Percentiles rank a stretch among this genome's conserved stretches.
Conservation (phyloP, 2,329 filamentous ascomycete genomes). For the Trichophyton equinum region DNA sequence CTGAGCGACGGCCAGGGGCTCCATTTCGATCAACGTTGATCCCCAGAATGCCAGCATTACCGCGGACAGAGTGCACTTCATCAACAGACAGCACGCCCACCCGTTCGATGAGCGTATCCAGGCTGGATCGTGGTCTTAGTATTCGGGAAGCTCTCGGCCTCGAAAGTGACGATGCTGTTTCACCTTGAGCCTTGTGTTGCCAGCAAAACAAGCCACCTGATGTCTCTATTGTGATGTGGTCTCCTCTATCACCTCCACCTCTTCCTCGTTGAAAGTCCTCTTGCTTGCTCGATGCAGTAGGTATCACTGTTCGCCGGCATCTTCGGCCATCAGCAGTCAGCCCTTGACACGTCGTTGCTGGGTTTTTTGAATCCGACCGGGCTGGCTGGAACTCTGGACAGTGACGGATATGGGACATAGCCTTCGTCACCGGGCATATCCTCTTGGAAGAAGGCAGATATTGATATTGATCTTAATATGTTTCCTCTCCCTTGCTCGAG, state of each 20-base stretch:
- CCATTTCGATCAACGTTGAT: background rate
- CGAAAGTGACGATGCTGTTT: constrained; percentile 9
- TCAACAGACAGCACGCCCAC: constrained; percentile 62
- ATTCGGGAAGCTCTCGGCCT: constrained; percentile 44
- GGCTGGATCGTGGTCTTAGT: constrained; percentile 56
- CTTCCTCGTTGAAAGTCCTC: constrained; percentile 18
- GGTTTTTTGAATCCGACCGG: constrained; percentile 74
- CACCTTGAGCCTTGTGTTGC: constrained; percentile 85
- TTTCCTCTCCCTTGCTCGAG: background rate
- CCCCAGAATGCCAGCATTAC: background rate
- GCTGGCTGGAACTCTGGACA: constrained; percentile 71
- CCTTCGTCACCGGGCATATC: background rate
- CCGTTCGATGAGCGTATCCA: constrained; percentile 75
- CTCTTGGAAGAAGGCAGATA: background rate
- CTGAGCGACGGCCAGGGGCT: background rate
- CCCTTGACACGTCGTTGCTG: constrained; percentile 73
- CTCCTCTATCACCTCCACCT: constrained; percentile 14
- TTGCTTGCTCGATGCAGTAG: constrained; percentile 32
- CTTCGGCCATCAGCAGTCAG: constrained; percentile 71
- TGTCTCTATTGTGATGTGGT: constrained; percentile 18
- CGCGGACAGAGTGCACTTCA: constrained; percentile 9
- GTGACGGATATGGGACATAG: constrained; percentile 54
- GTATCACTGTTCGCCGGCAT: constrained; percentile 57
- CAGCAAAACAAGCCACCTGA: constrained; percentile 59
- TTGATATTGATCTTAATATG: background rate